Base-by-base conservation (phyloP, 345 rosid species). In the Eucalyptus cloeziana region DNA sequence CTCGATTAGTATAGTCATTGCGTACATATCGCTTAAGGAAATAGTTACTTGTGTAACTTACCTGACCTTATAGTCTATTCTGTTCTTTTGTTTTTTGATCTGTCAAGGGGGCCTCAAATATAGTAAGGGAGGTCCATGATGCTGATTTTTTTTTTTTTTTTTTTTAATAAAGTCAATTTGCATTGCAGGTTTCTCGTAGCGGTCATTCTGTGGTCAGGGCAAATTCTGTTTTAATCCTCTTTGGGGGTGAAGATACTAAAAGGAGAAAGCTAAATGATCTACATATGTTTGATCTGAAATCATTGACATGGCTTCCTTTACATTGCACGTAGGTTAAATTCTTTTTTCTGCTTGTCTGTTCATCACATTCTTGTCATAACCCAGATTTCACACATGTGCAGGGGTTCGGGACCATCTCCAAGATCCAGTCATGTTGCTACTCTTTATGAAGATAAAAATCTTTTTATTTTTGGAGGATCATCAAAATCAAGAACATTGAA, bases 141-240 rank as follows among this genome's bases (percentile, higher is more conserved):
- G 85, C 25, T n/a, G 51, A 43, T 13, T 15, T 33, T 21, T 21
- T 12, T 25, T 86, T n/a, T 7, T 49, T 87, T 16, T 31, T 15
- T 4, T 64, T 2, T 40, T 81, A 49, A 45, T 69, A 69, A 76
- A 56, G 50, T 12, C 31, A 80, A 85, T 69, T 43, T 90, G n/a
- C 31, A 37, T 60, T 93, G 92, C 95, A 98, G 99, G 92, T 94
- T 89, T 94, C 99, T 90, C 98, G 99, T 87, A 94, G 91, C 88
- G 99, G 99, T 89, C 99, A 95, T 90, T 93, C 97, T n/a, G 98
- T 95, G 88, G 99, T 96, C 87, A 94, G 96, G 92, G 98, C 98
- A 45, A 94, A 94, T 92, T 95, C 97, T 3, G 95, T 91, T 86
- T 92, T 98, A 89, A 95, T 98, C 86, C 94, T 98, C 67, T 98